These are phyloP conservation scores for Murraya koenigii DNA, from an alignment of 345 rosid species.

Conservation along the genomic window DNA sequence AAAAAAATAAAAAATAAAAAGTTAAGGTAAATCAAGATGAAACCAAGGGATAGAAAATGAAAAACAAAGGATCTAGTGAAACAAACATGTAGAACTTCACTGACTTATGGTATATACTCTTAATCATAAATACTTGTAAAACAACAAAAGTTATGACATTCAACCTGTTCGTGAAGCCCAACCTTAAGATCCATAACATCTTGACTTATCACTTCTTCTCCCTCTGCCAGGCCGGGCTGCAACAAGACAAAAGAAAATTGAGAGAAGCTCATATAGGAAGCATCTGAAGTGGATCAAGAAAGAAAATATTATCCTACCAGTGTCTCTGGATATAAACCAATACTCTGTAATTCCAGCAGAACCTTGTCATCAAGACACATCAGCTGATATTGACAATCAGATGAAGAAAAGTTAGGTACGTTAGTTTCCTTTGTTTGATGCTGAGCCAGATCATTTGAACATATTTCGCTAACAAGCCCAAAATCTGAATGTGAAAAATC, in stretches of 20 bases:
- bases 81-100: background rate
- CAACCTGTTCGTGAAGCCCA: slow-evolving; percentile 72
- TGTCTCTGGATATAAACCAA: slow-evolving; percentile 78
- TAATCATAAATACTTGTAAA: background rate
- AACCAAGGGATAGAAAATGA: background rate
- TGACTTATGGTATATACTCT: background rate
- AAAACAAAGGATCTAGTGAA: background rate
- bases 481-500: slow-evolving; percentile 60
- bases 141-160: background rate
- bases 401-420: slow-evolving; percentile 38
- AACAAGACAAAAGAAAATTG: slow-evolving; percentile 11
- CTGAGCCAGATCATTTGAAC: slow-evolving; percentile 52
- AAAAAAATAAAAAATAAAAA: background rate
- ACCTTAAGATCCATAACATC: slow-evolving; percentile 67
- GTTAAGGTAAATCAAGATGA: background rate
- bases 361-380: slow-evolving; percentile 78
- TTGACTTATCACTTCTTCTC: slow-evolving; percentile 59
- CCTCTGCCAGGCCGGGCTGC: slow-evolving; percentile 93
- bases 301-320: slow-evolving; percentile 49
- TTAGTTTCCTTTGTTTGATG: slow-evolving; percentile 51
- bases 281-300: background rate
- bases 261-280: background rate
- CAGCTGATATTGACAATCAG: slow-evolving; percentile 65
- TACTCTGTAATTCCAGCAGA: slow-evolving; percentile 81
- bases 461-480: slow-evolving; percentile 59